Percentiles rank a stretch among this genome's conserved stretches.
These are phyloP conservation scores for Henckelia pumila DNA, from an alignment of 257 asterid genomes.

Conservation along the genomic window DNA sequence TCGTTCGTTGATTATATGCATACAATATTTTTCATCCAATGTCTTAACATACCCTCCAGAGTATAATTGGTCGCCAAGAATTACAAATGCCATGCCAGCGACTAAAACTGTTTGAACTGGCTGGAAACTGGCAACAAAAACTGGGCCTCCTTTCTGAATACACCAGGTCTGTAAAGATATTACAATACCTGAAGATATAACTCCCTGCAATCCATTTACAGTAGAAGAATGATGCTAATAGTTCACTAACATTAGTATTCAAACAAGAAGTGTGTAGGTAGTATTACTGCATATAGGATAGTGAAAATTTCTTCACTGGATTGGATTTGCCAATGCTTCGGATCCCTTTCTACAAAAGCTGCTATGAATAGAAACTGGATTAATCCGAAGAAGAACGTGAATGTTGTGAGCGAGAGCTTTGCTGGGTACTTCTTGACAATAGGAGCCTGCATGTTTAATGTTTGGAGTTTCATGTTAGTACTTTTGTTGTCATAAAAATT, in stretches of 20 bases:
- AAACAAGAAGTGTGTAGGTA: slow-evolving; percentile 11
- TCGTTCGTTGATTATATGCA: background rate
- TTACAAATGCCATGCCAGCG: slow-evolving; percentile 67
- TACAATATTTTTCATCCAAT: background rate
- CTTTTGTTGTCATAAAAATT: no score
- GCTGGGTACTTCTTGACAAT: slow-evolving; percentile 88
- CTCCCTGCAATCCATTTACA: slow-evolving; percentile 49
- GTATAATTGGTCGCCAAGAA: slow-evolving; percentile 71
- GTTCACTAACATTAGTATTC: background rate
- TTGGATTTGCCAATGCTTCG: slow-evolving; percentile 61
- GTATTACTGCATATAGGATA: slow-evolving; percentile 71
- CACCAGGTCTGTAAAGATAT: slow-evolving; percentile 86
- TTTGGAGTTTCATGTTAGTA: no score
- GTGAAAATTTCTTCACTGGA: slow-evolving; percentile 66
- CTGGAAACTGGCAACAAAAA: slow-evolving; percentile 82
- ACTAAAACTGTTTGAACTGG: slow-evolving; percentile 86
- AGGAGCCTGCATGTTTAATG: no score
- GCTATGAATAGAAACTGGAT: slow-evolving; percentile 75
- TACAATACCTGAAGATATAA: slow-evolving; percentile 79
- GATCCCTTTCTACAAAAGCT: slow-evolving; percentile 71
- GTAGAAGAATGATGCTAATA: slow-evolving; percentile 12
- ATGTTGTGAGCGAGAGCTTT: slow-evolving; percentile 77
- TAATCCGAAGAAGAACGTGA: slow-evolving; percentile 80
- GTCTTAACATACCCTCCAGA: slow-evolving; percentile 63
- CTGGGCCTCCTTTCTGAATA: slow-evolving; percentile 92